These are phyloP conservation scores for Solanum appendiculatum DNA, from an alignment of 257 asterid species.

Conservation along the genomic window DNA sequence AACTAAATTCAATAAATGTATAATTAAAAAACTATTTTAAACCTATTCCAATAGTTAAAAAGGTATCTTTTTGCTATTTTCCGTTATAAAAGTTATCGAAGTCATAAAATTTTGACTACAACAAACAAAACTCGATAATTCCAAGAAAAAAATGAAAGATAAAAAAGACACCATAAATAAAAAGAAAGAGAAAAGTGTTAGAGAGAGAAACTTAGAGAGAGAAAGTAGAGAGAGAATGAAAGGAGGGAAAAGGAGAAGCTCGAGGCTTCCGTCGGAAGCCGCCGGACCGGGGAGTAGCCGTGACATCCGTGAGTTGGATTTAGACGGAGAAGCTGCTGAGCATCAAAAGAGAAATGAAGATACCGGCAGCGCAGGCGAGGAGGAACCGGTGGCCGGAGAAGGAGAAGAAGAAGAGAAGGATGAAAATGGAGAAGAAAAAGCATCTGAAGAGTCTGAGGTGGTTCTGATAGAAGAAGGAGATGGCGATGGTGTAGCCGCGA, in stretches of 20 bases:
- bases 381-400: not conserved
- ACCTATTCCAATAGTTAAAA: too few species aligned
- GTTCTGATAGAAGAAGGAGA: not conserved
- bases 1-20: too few species aligned
- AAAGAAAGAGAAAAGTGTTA: not conserved
- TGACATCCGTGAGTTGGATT: not conserved
- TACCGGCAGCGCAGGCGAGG: not conserved
- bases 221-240: constrained; percentile 10
- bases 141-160: not conserved
- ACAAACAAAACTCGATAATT: not conserved
- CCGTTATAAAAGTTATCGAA: too few species aligned
- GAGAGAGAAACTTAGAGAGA: constrained; percentile 2
- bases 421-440: not conserved
- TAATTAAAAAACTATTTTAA: too few species aligned
- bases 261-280: not conserved
- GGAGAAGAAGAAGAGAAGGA: constrained; percentile 4
- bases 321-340: not conserved
- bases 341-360: not conserved
- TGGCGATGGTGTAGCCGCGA: not conserved
- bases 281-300: not conserved
- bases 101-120: too few species aligned
- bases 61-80: too few species aligned
- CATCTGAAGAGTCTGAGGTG: not conserved
- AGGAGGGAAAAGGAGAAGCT: constrained; percentile 18
- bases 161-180: not conserved